Evolutionary conservation across 441 rosid genomes (phyloP).

Genomic region (Mallotus repandus): DNA sequence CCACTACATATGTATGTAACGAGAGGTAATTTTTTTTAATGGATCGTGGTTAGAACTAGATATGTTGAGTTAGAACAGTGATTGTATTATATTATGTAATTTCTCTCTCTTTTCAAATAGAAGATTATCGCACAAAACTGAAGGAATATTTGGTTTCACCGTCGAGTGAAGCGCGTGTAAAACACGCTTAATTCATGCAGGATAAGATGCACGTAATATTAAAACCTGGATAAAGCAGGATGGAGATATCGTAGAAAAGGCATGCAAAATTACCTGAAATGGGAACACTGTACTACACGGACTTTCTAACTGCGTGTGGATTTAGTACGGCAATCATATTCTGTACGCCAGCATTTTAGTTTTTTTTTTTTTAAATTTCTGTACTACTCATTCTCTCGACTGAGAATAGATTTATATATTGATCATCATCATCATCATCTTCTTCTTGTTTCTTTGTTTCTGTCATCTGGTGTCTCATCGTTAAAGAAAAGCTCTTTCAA

Average conservation of each 20-base stretch:
- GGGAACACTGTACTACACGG: conserved; percentile 24
- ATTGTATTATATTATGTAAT: no score
- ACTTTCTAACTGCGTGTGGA: conserved; percentile 16
- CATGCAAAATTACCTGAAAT: conserved; percentile 22
- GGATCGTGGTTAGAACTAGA: no score
- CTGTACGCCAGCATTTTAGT: background rate
- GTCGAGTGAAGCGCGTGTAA: background rate
- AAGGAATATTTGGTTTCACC: background rate
- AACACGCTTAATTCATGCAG: conserved; percentile 15
- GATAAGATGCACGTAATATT: background rate
- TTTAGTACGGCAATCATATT: background rate
- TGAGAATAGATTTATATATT: background rate
- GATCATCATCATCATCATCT: background rate
- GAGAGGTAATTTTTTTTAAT: no score
- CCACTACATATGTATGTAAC: no score
- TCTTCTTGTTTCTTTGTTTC: background rate
- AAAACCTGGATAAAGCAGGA: background rate
- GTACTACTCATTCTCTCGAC: no score
- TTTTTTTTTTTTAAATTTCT: background rate
- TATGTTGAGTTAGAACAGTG: no score
- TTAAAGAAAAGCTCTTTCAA: background rate
- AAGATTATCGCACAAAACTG: background rate
- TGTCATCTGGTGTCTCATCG: background rate
- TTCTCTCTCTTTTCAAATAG: no score
- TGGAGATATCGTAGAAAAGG: conserved; percentile 18